Conservation (phyloP, 345 rosid species). For the Aquilaria sinensis region DNA sequence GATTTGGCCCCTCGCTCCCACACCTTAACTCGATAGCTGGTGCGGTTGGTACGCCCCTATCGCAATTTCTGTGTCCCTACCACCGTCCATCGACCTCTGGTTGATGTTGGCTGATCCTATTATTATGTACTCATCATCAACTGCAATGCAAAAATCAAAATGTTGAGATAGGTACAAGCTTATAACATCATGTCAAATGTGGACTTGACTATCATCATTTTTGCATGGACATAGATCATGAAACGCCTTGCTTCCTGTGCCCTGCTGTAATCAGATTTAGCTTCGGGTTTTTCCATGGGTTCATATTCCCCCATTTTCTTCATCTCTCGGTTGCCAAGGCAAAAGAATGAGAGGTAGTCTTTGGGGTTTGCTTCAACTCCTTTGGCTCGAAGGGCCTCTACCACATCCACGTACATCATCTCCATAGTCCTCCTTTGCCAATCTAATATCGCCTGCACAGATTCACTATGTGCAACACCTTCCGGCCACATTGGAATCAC, state of each 20-base stretch:
- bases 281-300: constrained; percentile 33
- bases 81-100: constrained; percentile 52
- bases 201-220: constrained; percentile 49
- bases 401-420: constrained; percentile 47
- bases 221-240: constrained; percentile 59
- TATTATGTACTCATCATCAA: constrained; percentile 43
- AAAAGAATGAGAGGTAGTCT: constrained; percentile 47
- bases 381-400: constrained; percentile 26
- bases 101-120: constrained; percentile 51
- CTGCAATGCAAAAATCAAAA: constrained; percentile 14
- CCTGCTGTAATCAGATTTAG: constrained; percentile 28
- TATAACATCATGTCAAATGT: neutral
- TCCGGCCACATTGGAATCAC: constrained; percentile 66
- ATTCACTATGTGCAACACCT: constrained; percentile 39
- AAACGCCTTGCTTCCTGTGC: constrained; percentile 45
- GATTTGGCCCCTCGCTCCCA: constrained; percentile 38
- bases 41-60: constrained; percentile 44
- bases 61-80: constrained; percentile 48
- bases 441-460: constrained; percentile 44
- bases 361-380: constrained; percentile 34
- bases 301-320: constrained; percentile 22
- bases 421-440: constrained; percentile 52
- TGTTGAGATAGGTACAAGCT: too few relatives aligned
- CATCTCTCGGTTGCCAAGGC: constrained; percentile 41
- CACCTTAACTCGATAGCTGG: constrained; percentile 18